These are phyloP conservation scores for Euphorbia schlechtendalii DNA, from an alignment of 441 rosid species.

Conservation along the genomic window DNA sequence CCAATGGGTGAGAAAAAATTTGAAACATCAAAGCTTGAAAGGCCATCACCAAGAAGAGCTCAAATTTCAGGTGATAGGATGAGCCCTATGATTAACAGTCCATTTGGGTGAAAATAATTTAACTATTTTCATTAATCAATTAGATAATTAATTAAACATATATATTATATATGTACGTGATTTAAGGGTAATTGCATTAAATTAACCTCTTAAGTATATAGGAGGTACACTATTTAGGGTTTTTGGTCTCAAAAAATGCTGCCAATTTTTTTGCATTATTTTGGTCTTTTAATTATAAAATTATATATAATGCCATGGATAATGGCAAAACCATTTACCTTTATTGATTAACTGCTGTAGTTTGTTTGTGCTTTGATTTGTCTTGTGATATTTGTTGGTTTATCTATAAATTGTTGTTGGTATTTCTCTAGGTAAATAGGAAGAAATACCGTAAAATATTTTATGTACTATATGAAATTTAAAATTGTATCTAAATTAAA, in stretches of 20 bases:
- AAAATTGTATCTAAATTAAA: too few species aligned
- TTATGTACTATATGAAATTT: too few species aligned
- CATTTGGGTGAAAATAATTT: constrained; percentile 38
- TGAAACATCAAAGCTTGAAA: constrained; percentile 48
- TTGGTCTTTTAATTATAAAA: constrained; percentile 12
- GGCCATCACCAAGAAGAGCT: constrained; percentile 67
- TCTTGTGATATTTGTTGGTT: too few species aligned
- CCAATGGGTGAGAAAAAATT: constrained; percentile 35
- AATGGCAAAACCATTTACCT: constrained; percentile 14
- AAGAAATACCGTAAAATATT: too few species aligned
- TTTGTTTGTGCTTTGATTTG: too few species aligned
- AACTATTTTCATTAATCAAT: neutral
- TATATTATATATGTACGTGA: constrained; percentile 21
- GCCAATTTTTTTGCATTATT: constrained; percentile 16
- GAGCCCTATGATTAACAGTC: constrained; percentile 60
- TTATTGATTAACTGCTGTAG: constrained; percentile 8
- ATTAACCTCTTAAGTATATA: constrained; percentile 10
- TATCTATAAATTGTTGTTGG: too few species aligned
- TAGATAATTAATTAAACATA: neutral
- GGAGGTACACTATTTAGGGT: constrained; percentile 24
- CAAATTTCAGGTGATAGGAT: constrained; percentile 37
- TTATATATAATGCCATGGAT: constrained; percentile 21
- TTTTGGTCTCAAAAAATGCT: constrained; percentile 12
- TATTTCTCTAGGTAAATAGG: too few species aligned
- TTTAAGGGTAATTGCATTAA: constrained; percentile 9